Evolutionary conservation across 345 rosid species (phyloP).

Genomic region (Linum trigynum): DNA sequence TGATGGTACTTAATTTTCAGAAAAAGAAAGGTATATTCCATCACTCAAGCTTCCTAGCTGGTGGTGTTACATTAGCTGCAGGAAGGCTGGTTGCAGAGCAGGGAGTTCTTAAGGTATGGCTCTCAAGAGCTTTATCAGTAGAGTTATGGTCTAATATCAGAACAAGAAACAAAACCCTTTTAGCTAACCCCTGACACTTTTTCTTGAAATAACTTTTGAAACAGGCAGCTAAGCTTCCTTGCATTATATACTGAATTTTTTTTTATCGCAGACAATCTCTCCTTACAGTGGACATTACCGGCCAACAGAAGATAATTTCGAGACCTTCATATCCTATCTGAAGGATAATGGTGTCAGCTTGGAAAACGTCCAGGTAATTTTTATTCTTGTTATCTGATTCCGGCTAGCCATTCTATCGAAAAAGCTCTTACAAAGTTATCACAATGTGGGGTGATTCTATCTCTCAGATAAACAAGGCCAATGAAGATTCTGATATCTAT

Average conservation of each 20-base stretch:
- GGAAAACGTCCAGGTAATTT: conserved; percentile 57
- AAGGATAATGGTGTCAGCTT: conserved; percentile 56
- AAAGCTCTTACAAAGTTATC: not conserved
- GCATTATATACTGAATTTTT: not conserved
- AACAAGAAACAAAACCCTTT: too few species aligned
- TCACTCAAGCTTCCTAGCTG: conserved; percentile 95
- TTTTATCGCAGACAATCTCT: conserved; percentile 53
- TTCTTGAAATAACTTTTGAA: too few species aligned
- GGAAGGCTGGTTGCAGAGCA: conserved; percentile 64
- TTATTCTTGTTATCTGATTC: not conserved
- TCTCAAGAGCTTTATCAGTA: not conserved
- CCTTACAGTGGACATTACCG: conserved; percentile 91
- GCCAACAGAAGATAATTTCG: conserved; percentile 67
- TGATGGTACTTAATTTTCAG: conserved; percentile 27
- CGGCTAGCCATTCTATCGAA: not conserved
- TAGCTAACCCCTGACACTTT: too few species aligned
- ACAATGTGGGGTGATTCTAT: not conserved
- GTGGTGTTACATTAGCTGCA: conserved; percentile 85
- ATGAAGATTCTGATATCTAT: conserved; percentile 55
- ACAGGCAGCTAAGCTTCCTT: not conserved
- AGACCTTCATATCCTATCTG: conserved; percentile 50
- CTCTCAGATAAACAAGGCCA: conserved; percentile 27
- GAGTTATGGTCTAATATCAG: too few species aligned
- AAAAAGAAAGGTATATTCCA: conserved; percentile 90
- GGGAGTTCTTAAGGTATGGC: conserved; percentile 66